Conservation (phyloP, 2,329 filamentous ascomycete species). For the Lasiodiplodia theobromae region DNA sequence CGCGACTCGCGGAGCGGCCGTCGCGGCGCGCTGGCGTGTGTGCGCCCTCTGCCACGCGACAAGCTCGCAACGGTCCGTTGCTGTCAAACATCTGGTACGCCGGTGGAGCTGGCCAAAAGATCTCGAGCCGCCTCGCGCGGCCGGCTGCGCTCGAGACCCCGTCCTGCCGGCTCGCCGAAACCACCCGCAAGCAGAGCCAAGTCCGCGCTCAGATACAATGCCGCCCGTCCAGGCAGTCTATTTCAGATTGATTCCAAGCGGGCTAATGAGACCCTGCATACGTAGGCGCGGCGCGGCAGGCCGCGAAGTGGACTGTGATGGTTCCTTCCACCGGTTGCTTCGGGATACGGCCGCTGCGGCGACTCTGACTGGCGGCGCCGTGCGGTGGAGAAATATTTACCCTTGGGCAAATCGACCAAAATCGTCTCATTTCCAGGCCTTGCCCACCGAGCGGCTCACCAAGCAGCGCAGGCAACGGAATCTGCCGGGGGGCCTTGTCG, state of each 20-base stretch:
- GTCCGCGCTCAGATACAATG: conserved; percentile 11
- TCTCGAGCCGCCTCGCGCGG: conserved; percentile 14
- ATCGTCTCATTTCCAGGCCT: conserved; percentile 14
- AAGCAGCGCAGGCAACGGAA: conserved; percentile 17
- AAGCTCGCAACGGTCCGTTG: conserved; percentile 27
- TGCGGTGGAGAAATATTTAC: conserved; percentile 20
- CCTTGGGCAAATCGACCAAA: conserved; percentile 14
- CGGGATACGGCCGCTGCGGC: conserved; percentile 21
- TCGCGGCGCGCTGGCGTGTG: conserved; percentile 10
- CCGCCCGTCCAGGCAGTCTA: not conserved
- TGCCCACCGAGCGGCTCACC: conserved; percentile 8
- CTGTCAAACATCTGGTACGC: conserved; percentile 12
- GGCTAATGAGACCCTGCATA: conserved; percentile 24
- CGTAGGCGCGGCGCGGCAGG: conserved; percentile 11
- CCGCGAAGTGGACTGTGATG: conserved; percentile 20
- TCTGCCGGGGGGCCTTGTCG: conserved; percentile 27
- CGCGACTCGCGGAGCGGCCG: conserved; percentile 22
- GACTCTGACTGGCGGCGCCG: not conserved
- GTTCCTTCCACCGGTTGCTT: conserved; percentile 19
- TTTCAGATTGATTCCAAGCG: conserved; percentile 20
- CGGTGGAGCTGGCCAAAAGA: conserved; percentile 13
- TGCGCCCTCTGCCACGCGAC: conserved; percentile 25
- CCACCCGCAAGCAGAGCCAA: conserved; percentile 14
- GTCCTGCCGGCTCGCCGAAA: conserved; percentile 18
- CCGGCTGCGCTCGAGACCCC: not conserved